Base-by-base conservation (phyloP, 257 asterid species). In the Penstemon newberryi region DNA sequence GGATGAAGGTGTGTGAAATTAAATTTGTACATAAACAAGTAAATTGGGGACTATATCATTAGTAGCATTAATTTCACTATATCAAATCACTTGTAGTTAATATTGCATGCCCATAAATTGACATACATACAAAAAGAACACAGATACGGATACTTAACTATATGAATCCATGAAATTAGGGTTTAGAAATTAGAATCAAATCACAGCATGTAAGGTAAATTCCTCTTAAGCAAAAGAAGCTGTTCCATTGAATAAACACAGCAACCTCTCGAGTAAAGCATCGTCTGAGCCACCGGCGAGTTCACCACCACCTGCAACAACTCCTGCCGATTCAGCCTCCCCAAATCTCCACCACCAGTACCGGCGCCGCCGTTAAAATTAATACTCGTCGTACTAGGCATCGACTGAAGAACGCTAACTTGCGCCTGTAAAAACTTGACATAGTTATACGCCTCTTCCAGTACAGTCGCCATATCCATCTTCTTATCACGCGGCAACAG, bases 361-460 rank as follows among this genome's bases (percentile, higher is more conserved):
- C 15, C 43, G 18, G 18, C 18, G 51, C 59, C 65, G 46, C 19
- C 60, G 75, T 60, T 66, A 19, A 53, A 74, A 12, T 8, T 15
- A 3, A 4, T 5, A 13, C 33, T 12, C 13, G 56, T 70, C 15
- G 58, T 41, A 13, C 12, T 56, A 3, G 97, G 96, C 97, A 91
- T 91, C 45, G 73, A 74, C 76, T 80, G 82, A 45, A 91, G 88
- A 8, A 74, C 86, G 68, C 77, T 77, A 36, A 84, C 69, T 71
- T 91, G 96, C 81, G 93, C 95, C 83, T 84, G 83, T 58, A 91
- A 91, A 73, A 89, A 87, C 59, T 71, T 79, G 77, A 91, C 81
- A 81, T 91, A 91, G 75, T 83, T 88, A 83, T 78, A 81, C 63
- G 93, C 82, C 85, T 89, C 92, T 71, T 85, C 96, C 44, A 88